These are phyloP conservation scores for Solanum tarijense DNA, from an alignment of 257 asterid species.

Conservation along the genomic window DNA sequence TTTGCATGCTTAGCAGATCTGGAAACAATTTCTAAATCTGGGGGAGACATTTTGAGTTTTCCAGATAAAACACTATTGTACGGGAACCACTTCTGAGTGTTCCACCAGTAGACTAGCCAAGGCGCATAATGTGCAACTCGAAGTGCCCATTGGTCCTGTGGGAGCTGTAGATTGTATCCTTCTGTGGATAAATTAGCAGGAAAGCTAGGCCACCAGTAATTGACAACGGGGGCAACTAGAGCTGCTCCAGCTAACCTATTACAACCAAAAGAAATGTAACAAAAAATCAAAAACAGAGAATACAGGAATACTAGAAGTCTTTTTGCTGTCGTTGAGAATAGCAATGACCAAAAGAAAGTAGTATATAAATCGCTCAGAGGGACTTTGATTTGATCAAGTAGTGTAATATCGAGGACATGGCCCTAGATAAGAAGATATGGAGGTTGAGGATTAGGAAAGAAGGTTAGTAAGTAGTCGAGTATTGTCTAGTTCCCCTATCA, in stretches of 20 bases:
- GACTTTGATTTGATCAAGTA: not conserved
- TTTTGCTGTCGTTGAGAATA: not conserved
- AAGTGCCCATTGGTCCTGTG: conserved; percentile 51
- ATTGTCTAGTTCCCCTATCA: not conserved
- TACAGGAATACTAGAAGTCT: not conserved
- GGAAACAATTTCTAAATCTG: conserved; percentile 30
- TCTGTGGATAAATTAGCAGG: conserved; percentile 35
- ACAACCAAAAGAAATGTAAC: not conserved
- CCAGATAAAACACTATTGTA: conserved; percentile 34
- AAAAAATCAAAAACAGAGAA: not conserved
- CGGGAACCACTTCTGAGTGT: conserved; percentile 60
- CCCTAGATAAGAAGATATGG: not conserved
- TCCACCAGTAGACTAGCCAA: conserved; percentile 60
- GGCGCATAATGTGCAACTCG: conserved; percentile 54
- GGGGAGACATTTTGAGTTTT: conserved; percentile 22
- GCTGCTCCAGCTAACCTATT: conserved; percentile 49
- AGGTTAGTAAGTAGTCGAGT: not conserved
- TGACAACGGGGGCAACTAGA: conserved; percentile 41
- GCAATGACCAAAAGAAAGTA: not conserved
- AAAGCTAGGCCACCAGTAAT: conserved; percentile 64
- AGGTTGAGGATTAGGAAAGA: not conserved
- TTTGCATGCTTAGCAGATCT: not conserved
- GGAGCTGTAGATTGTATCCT: conserved; percentile 29
- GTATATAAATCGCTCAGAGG: not conserved
- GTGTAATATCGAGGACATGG: not conserved